Conservation (phyloP, 148 eudicot genomes). For the Salicornia ramosissima region DNA sequence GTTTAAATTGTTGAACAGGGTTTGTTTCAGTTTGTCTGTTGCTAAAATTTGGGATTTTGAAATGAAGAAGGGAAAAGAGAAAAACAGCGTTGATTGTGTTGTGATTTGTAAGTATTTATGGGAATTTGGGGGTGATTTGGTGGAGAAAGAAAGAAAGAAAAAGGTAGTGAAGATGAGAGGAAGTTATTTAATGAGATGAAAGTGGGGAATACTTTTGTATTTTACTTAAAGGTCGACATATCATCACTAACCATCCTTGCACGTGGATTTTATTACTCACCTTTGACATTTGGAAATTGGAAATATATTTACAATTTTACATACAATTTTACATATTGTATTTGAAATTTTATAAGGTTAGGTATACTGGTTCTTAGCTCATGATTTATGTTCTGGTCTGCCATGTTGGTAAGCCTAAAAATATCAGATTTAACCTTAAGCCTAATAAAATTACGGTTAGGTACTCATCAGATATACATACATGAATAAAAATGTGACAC, state of each 20-base stretch:
- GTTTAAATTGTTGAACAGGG: not conserved
- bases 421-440: too few relatives aligned
- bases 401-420: too few relatives aligned
- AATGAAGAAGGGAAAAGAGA: not conserved
- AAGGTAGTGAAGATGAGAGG: not conserved
- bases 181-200: not conserved
- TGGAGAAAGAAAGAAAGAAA: not conserved
- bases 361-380: too few relatives aligned
- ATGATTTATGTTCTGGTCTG: too few relatives aligned
- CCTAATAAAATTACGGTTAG: too few relatives aligned
- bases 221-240: not conserved
- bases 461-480: too few relatives aligned
- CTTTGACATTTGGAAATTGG: not conserved
- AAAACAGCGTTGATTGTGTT: conserved; percentile 20
- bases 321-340: too few relatives aligned
- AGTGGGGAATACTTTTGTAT: not conserved
- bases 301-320: too few relatives aligned
- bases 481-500: too few relatives aligned
- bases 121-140: too few relatives aligned
- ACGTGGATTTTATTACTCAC: conserved; percentile 8
- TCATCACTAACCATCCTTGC: not conserved
- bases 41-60: not conserved
- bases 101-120: too few relatives aligned
- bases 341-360: too few relatives aligned
- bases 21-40: not conserved